Evolutionary conservation across 2,329 filamentous ascomycete species (phyloP).

Genomic region (Beauveria varroae): DNA sequence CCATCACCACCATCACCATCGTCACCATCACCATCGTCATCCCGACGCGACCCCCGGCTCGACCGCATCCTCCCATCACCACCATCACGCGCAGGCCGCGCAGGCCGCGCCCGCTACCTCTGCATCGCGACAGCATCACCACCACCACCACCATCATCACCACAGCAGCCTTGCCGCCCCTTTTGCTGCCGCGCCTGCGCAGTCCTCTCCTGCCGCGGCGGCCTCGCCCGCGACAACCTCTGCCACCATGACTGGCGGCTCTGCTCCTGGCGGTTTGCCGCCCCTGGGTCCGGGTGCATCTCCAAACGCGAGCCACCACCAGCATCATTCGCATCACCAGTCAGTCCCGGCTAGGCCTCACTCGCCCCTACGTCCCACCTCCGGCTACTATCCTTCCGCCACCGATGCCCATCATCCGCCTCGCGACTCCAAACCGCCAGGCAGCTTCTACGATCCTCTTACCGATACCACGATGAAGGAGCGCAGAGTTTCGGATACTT

Average conservation of each 20-base stretch:
- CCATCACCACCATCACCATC: constrained; percentile 23
- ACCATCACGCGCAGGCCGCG: constrained; percentile 12
- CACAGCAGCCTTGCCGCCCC: constrained; percentile 16
- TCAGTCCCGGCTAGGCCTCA: constrained; percentile 1
- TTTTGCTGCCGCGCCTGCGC: constrained; percentile 11
- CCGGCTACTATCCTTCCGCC: constrained; percentile 31
- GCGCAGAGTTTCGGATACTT: constrained; percentile 40
- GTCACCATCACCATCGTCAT: constrained; percentile 19
- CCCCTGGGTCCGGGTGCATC: constrained; percentile 4
- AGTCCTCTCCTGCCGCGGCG: constrained; percentile 4
- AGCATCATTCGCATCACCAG: constrained; percentile 7
- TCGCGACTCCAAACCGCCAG: constrained; percentile 32
- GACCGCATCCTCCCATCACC: constrained; percentile 19
- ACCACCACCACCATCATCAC: constrained; percentile 12
- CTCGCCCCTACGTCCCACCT: constrained; percentile 37
- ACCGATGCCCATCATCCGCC: constrained; percentile 22
- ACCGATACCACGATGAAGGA: constrained; percentile 40
- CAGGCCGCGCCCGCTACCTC: background rate
- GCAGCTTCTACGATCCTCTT: constrained; percentile 48
- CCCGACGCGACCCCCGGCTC: constrained; percentile 14
- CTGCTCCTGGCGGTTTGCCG: constrained; percentile 9
- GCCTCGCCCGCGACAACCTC: constrained; percentile 3
- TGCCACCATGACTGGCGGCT: constrained; percentile 8
- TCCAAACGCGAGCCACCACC: constrained; percentile 14
- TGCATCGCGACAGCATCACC: constrained; percentile 8